Base-by-base conservation (phyloP, 176 grass and related monocot genomes). In the Miscanthus lutarioriparius region DNA sequence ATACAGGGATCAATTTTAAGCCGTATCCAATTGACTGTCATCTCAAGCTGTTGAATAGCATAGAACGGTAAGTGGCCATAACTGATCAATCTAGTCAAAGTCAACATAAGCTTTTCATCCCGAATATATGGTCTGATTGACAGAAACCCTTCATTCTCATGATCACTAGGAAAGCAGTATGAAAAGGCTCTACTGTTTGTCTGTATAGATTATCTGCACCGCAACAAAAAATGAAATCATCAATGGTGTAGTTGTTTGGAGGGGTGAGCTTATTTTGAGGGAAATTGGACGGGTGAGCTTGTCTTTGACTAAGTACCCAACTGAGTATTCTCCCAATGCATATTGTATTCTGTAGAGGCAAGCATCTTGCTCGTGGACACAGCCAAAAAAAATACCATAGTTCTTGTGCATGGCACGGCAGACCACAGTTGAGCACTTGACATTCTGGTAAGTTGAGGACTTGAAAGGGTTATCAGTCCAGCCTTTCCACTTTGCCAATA, bases 291-390 rank as follows among this genome's bases (percentile, higher is more conserved):
- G 20, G 26, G 78, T 82, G 78, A 82, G 78, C 78, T 68, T 87
- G 37, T 82, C 78, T 36, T 37, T 67, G 1, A 20, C 78, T 14
- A 87, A 69, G 44, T 59, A 36, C 3, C 78, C 71, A 0, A 33
- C 85, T 3, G 85, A 76, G 72, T 82, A 87, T 19, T 75, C 62
- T 58, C 48, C 74, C 19, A n/a, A n/a, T 3, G 14, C 78, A 69
- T 87, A 82, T 15, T 71, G 22, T 25, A 61, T 59, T 23, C 79
- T 87, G 85, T 82, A 82, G 14, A 87, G 37, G 77, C 85, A 87
- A 43, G 62, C 11, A 63, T 82, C 64, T 4, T 59, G n/a, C n/a
- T n/a, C n/a, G n/a, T n/a, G n/a, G n/a, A n/a, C n/a, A n/a, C 78
- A 87, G 3, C 27, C 71, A 26, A 0, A 47, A 41, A 80, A 59